Evolutionary conservation across 106 monocot species (phyloP), one percentile per base, ranked within the genome.

Genomic region (Xerophyta viscosa): DNA sequence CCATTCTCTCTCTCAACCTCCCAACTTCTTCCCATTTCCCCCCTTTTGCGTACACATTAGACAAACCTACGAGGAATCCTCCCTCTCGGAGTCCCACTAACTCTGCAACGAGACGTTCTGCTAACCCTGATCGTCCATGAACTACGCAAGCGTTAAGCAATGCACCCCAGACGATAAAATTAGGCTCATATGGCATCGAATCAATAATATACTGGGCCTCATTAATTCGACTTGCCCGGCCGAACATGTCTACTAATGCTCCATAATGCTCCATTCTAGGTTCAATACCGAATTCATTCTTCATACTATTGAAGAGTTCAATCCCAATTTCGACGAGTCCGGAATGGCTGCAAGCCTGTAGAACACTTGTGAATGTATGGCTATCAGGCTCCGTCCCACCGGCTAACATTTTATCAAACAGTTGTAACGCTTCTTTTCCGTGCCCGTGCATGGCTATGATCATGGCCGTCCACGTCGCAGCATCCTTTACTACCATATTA

Each of bases 231-330:
- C 71, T 58, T 5, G 64, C 58, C 2, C 71, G 57, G 2, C 71
- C 58, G 3, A 71, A 26, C 44, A 71, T 5, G 52, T 71, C 71
- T 21, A 71, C 71, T 52, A 71, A 17, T 1, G 52, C 57, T 1
- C 71, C 71, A 26, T 71, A 71, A 29, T 71, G 71, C 29, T 71
- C 71, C 71, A 71, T 65, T 21, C 66, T 66, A 13, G 63, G 37
- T 18, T 63, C 21, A 6, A 66, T 19, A 2, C 47, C 56, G 19
- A 56, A 12, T 3, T 33, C 19, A 23, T 20, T 13, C 33, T 47
- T 17, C 66, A 66, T 66, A 3, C 37, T 47, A 8, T 66, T 24
- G 46, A 66, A 66, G 9, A 66, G 17, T 47, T 30, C 48, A 24
- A 46, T 27, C 20, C 66, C 66, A 7, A 11, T n/a, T 12, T 46